Percentiles rank a stretch among this genome's conserved stretches.
These are phyloP conservation scores for Sporothrix brasiliensis DNA, from an alignment of 2,329 filamentous ascomycete genomes.

Conservation along the genomic window DNA sequence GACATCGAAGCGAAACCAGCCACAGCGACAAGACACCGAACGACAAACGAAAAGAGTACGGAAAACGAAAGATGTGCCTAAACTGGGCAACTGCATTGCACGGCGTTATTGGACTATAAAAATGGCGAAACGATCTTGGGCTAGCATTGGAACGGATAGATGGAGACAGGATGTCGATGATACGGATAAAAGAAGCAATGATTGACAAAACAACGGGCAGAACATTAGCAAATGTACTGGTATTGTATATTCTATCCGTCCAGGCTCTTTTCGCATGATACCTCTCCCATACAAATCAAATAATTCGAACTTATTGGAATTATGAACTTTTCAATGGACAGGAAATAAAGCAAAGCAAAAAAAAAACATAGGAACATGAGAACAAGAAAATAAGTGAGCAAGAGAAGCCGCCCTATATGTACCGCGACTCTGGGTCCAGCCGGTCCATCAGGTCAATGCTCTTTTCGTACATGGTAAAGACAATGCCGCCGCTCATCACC, in stretches of 20 bases:
- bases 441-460: slow-evolving; percentile 83
- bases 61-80: not conserved
- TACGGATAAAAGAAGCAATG: no score
- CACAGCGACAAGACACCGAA: not conserved
- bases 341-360: slow-evolving; percentile 16
- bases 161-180: not conserved
- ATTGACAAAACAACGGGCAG: not conserved
- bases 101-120: slow-evolving; percentile 10
- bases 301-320: not conserved
- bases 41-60: not conserved
- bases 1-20: not conserved
- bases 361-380: not conserved
- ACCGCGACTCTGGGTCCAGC: slow-evolving; percentile 80
- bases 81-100: slow-evolving; percentile 8
- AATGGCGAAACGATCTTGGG: slow-evolving; percentile 3
- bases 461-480: slow-evolving; percentile 99
- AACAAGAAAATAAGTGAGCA: not conserved
- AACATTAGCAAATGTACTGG: not conserved
- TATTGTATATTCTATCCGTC: not conserved
- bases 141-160: not conserved
- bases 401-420: slow-evolving; percentile 58
- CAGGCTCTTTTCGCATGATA: slow-evolving; percentile 16
- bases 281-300: slow-evolving; percentile 10
- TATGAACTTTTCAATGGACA: not conserved
- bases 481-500: slow-evolving; percentile 91